Evolutionary conservation across 78 protist genomes (phyloP).

Genomic region (Acrasis kona): DNA sequence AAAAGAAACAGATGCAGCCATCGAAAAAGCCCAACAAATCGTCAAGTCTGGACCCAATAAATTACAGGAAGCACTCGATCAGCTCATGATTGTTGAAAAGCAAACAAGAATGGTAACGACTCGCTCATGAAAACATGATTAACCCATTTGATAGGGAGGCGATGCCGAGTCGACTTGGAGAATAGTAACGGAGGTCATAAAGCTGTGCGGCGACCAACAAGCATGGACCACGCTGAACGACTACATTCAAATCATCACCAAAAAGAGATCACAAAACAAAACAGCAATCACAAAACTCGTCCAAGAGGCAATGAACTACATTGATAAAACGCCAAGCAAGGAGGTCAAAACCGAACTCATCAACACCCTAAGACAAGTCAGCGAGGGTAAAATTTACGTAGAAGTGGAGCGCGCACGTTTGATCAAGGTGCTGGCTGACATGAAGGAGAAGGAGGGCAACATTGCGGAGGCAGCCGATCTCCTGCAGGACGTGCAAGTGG

Average conservation of each 20-base stretch:
- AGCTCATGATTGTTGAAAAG: not conserved
- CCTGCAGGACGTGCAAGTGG: not conserved
- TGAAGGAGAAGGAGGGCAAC: not conserved
- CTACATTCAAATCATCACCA: not conserved
- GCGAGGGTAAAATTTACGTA: slow-evolving; percentile 1
- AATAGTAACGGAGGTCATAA: not conserved
- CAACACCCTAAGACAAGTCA: not conserved
- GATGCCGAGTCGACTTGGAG: not conserved
- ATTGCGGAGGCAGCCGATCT: not conserved
- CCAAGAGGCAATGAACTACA: not conserved
- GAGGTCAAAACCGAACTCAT: not conserved
- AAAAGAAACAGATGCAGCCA: not conserved
- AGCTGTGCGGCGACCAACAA: not conserved
- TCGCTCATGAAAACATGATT: not conserved
- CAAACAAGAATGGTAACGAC: not conserved
- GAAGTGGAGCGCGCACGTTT: not conserved
- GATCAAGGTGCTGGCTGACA: not conserved
- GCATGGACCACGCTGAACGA: not conserved
- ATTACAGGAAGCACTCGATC: not conserved
- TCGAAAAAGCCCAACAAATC: not conserved
- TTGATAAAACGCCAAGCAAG: not conserved
- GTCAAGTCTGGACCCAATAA: not conserved
- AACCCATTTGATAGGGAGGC: not conserved
- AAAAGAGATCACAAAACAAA: not conserved
- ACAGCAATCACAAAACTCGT: not conserved